Evolutionary conservation across 768 basidiomycete species (phyloP), one percentile per base, ranked within the genome.

Genomic region (Mycena belliarum): DNA sequence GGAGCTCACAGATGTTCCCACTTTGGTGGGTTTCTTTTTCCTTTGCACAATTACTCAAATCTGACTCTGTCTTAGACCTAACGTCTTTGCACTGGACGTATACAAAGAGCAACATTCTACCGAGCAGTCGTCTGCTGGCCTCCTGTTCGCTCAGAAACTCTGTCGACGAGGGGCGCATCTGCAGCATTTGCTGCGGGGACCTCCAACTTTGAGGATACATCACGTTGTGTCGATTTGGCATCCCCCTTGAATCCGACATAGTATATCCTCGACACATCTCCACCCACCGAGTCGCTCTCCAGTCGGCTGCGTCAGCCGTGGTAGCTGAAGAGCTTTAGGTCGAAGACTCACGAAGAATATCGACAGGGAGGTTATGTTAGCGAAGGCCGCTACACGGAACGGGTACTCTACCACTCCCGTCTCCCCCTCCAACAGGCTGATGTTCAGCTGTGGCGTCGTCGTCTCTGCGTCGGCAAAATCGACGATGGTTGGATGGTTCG

Each of bases 191-290:
- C 87, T n/a, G 93, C 89, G 0, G 88, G 89, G 16, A 95, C 82
- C 66, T 86, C 88, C 47, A 88, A 77, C 68, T 82, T 85, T 45
- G 79, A 81, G 33, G 79, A 79, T n/a, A 74, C 80, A 51, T 89
- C 87, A 60, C 81, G 85, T 62, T 79, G 78, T 18, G 72, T 69
- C 18, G 78, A 76, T 51, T 78, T 75, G 45, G 78, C 75, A 61
- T 91, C 88, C 40, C 92, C 93, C 69, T 85, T 89, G 78, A 95
- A 95, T 20, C 92, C 92, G 41, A 94, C 66, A 66, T 86, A 95
- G 67, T 88, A 95, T 35, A 94, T 71, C 24, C 88, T 75, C 4
- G 88, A 82, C 18, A 73, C 61, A 8, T 90, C 87, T 25, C 80
- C 87, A 6, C 88, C 89, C 5, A 77, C 78, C 2, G 90, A 76